Percentiles rank a stretch among this genome's conserved stretches.
phyloP scores from a whole-genome alignment of 2,329 filamentous ascomycete species.

The Ilyonectria robusta region DNA sequence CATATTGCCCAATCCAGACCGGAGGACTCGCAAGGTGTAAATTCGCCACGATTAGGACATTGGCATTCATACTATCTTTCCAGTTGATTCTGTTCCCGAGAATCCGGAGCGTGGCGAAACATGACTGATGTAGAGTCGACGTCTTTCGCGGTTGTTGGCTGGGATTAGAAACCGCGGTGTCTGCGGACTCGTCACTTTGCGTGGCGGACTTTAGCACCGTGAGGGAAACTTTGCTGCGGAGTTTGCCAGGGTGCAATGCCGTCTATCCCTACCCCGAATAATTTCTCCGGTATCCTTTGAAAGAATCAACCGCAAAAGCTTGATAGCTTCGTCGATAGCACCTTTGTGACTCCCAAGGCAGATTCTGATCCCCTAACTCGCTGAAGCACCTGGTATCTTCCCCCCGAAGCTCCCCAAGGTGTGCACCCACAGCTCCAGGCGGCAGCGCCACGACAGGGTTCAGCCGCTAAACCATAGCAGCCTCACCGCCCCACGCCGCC shows the following conservation, averaged over 20 bases:
- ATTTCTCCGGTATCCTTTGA: conserved; percentile 1
- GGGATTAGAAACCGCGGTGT: conserved; percentile 22
- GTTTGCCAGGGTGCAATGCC: conserved; percentile 15
- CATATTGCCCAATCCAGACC: not conserved
- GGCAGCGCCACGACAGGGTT: conserved; percentile 39
- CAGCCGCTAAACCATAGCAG: conserved; percentile 41
- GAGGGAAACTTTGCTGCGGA: conserved; percentile 23
- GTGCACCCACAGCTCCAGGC: conserved; percentile 25
- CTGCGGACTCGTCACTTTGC: not conserved
- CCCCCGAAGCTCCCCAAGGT: not conserved
- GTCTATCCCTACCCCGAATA: not conserved
- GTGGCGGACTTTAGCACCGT: conserved; percentile 29
- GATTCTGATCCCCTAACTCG: not conserved
- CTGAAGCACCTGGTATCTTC: not conserved
- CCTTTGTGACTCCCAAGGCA: conserved; percentile 11
- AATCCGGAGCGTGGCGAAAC: not conserved
- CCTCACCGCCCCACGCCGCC: conserved; percentile 46
- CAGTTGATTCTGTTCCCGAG: not conserved
- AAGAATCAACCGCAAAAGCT: not conserved
- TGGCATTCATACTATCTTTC: too few relatives aligned
- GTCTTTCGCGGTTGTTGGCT: not conserved
- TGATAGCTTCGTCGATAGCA: not conserved
- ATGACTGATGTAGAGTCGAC: not conserved
- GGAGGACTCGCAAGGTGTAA: not conserved
- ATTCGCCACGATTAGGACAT: not conserved